Conservation (phyloP, 768 basidiomycete species). For the Russula ochroleuca region DNA sequence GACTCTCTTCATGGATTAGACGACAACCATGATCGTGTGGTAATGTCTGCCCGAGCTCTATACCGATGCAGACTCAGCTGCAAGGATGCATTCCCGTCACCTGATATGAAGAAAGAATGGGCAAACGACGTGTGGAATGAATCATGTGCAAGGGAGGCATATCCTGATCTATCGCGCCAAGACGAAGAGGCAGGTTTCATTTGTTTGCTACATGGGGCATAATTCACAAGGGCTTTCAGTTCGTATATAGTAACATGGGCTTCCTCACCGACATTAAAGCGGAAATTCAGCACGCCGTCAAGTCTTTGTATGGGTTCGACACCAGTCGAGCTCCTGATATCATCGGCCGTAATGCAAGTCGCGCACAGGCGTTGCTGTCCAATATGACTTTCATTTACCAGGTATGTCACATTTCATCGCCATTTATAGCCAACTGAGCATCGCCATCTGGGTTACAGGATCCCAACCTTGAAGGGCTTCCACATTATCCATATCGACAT, state of each 20-base stretch:
- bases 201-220: not conserved
- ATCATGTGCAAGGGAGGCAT: not conserved
- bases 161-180: not conserved
- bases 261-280: not conserved
- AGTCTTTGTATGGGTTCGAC: conserved; percentile 14
- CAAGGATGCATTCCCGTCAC: conserved; percentile 12
- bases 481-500: conserved; percentile 9
- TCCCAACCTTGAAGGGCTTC: not conserved
- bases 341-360: not conserved
- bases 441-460: not conserved
- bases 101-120: not conserved
- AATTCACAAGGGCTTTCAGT: conserved; percentile 1
- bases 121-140: not conserved
- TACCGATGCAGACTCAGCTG: conserved; percentile 8
- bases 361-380: not conserved
- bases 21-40: not conserved
- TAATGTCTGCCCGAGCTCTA: not conserved
- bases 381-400: conserved; percentile 8
- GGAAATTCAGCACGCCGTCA: not conserved
- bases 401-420: not conserved
- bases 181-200: not conserved
- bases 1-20: not conserved
- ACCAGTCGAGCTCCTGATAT: conserved; percentile 4
- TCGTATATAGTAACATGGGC: not conserved
- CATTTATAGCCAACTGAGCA: not conserved